Evolutionary conservation across 2,329 filamentous ascomycete genomes (phyloP).

Genomic region (Fusarium abutilonis): DNA sequence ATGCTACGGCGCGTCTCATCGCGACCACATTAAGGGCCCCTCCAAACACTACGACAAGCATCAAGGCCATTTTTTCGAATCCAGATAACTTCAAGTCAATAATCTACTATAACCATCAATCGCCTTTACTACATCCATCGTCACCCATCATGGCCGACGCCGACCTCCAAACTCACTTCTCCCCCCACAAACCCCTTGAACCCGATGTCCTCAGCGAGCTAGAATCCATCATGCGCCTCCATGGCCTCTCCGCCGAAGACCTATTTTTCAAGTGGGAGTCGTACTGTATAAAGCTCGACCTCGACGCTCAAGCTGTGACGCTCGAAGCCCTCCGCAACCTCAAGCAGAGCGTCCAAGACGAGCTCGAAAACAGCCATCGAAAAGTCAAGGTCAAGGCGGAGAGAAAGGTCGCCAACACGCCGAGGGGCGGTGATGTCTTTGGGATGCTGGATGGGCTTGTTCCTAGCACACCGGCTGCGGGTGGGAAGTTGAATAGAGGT

Average conservation of each 20-base stretch:
- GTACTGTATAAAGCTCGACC: conserved; percentile 93
- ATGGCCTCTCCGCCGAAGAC: conserved; percentile 83
- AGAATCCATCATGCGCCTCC: conserved; percentile 84
- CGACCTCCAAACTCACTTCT: conserved; percentile 51
- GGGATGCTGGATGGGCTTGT: conserved; percentile 81
- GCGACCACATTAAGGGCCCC: conserved; percentile 31
- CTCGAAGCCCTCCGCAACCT: conserved; percentile 78
- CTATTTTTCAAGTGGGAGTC: conserved; percentile 99
- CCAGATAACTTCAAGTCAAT: neutral
- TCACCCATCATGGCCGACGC: conserved; percentile 51
- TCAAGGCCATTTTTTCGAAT: conserved; percentile 16
- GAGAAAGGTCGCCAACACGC: conserved; percentile 70
- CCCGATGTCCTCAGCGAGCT: conserved; percentile 84
- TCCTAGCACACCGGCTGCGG: conserved; percentile 67
- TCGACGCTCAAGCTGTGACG: conserved; percentile 75
- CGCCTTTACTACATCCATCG: neutral
- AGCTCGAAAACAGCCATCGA: conserved; percentile 79
- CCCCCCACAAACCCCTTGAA: conserved; percentile 64
- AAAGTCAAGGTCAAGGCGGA: conserved; percentile 70
- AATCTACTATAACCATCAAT: neutral
- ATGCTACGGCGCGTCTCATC: conserved; percentile 34
- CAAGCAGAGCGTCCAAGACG: conserved; percentile 87
- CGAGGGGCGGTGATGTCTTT: conserved; percentile 78
- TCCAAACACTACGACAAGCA: conserved; percentile 27
- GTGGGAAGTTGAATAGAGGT: conserved; percentile 55